Conservation (phyloP, 2,329 filamentous ascomycete species). For the Biscogniauxia mediterranea region DNA sequence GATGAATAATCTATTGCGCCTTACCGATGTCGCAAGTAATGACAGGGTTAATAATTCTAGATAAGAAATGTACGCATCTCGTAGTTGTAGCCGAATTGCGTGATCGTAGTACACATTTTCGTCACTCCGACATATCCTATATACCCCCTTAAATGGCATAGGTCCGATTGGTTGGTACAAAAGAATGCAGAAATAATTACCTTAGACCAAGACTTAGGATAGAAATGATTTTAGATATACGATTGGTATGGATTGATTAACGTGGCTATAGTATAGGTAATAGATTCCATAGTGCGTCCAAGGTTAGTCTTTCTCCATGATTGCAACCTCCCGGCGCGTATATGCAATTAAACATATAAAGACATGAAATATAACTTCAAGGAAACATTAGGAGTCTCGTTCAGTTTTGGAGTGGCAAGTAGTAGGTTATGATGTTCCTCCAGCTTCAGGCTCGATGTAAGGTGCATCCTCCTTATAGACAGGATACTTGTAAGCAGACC, state of each 20-base stretch:
- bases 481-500: slow-evolving; percentile 60
- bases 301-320: too few species aligned
- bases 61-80: background rate
- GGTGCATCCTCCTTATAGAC: slow-evolving; percentile 54
- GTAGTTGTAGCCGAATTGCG: background rate
- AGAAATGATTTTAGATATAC: background rate
- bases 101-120: background rate
- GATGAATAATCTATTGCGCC: background rate
- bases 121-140: background rate
- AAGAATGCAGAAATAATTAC: background rate
- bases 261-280: too few species aligned
- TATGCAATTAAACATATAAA: too few species aligned
- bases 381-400: too few species aligned
- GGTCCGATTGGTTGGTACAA: background rate
- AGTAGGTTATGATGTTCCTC: background rate
- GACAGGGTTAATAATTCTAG: background rate
- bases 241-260: background rate
- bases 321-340: too few species aligned
- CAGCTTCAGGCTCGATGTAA: slow-evolving; percentile 3
- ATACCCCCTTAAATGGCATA: background rate
- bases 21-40: background rate
- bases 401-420: too few species aligned
- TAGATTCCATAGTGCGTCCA: too few species aligned
- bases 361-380: too few species aligned
- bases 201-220: background rate